Percentiles rank a stretch among this genome's conserved stretches.
Evolutionary conservation across 164 flowering plant species (phyloP).

Genomic region (Magnolia kwangsiensis): DNA sequence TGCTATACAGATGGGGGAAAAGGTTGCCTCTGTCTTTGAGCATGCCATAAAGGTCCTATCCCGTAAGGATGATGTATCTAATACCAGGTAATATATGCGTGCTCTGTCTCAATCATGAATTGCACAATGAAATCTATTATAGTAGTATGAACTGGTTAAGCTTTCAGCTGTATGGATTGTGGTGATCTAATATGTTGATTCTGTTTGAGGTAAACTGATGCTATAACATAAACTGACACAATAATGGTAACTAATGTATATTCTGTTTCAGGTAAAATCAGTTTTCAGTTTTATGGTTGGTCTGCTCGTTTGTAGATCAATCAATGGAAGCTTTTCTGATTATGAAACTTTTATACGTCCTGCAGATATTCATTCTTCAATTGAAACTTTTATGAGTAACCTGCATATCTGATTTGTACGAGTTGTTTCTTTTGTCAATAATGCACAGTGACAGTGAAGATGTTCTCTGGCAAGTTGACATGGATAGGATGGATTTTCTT

Average conservation of each 20-base stretch:
- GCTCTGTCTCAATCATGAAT: neutral
- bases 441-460: constrained; percentile 45
- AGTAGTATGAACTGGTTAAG: neutral
- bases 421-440: neutral
- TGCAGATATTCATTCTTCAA: neutral
- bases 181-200: neutral
- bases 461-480: constrained; percentile 83
- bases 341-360: neutral
- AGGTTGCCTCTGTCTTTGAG: constrained; percentile 83
- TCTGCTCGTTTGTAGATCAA: neutral
- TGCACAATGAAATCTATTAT: neutral
- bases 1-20: constrained; percentile 90
- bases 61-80: constrained; percentile 66
- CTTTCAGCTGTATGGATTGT: neutral
- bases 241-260: neutral
- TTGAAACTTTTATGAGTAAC: neutral
- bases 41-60: constrained; percentile 69
- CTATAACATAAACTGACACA: neutral
- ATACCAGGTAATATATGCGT: constrained; percentile 38
- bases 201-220: neutral
- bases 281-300: neutral
- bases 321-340: neutral
- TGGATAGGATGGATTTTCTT: constrained; percentile 73
- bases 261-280: neutral
- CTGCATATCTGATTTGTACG: neutral